Evolutionary conservation across 306 rosid genomes (phyloP).

Genomic region (Cicer cuneatum): DNA sequence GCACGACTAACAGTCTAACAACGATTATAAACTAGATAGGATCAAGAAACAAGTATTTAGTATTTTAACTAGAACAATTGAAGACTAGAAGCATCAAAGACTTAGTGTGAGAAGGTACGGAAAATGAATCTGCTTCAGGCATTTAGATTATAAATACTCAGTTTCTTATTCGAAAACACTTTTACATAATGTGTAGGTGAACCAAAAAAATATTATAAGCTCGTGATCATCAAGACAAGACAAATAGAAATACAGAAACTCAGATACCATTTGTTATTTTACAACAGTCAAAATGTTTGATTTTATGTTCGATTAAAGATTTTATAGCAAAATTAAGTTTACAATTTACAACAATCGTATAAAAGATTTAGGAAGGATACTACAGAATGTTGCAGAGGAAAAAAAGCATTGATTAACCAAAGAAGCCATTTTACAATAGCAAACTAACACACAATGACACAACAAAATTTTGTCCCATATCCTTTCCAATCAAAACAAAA

Average conservation of each 20-base stretch:
- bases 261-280: not conserved
- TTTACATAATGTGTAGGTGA: not conserved
- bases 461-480: not conserved
- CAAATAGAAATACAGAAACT: not conserved
- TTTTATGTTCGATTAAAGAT: too few species aligned
- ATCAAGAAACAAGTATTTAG: not conserved
- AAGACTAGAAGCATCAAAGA: conserved; percentile 21
- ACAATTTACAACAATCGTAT: not conserved
- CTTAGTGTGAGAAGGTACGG: not conserved
- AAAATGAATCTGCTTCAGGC: not conserved
- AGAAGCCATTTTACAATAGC: not conserved
- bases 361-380: not conserved
- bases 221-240: not conserved
- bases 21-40: not conserved
- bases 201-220: not conserved
- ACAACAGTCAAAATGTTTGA: too few species aligned
- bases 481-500: not conserved
- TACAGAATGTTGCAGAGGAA: not conserved
- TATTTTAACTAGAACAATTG: not conserved
- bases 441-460: not conserved
- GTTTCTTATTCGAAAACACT: not conserved
- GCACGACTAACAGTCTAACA: not conserved
- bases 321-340: not conserved
- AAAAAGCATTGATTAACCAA: not conserved
- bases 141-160: conserved; percentile 8